A percentile compares a stretch with the other conserved stretches of the same genome.
These are phyloP conservation scores for Phytophthora chlamydospora DNA, from an alignment of 352 stramenopile species.

Conservation along the genomic window DNA sequence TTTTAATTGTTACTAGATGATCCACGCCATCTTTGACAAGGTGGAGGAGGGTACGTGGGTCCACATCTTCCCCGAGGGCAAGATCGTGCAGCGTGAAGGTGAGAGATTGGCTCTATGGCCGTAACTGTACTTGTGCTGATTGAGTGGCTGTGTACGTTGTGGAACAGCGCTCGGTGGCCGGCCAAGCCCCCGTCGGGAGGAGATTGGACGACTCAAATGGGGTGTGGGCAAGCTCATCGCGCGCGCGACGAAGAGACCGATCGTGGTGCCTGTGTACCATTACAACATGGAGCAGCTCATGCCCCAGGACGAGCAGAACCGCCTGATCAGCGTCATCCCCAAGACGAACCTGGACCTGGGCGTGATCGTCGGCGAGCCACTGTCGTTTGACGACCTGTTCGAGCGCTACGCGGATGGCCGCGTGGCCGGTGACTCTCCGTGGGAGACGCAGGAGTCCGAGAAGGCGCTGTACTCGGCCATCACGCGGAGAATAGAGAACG, in stretches of 20 bases:
- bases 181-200: conserved; percentile 56
- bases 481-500: conserved; percentile 81
- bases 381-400: conserved; percentile 87
- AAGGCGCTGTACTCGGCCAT: conserved; percentile 86
- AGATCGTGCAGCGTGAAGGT: conserved; percentile 78
- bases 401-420: conserved; percentile 58
- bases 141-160: not conserved
- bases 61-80: conserved; percentile 90
- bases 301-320: conserved; percentile 80
- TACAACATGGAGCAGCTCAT: conserved; percentile 90
- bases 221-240: conserved; percentile 88
- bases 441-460: conserved; percentile 70
- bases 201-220: conserved; percentile 89
- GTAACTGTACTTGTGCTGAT: not conserved
- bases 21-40: conserved; percentile 81
- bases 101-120: not conserved
- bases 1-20: conserved; percentile 68
- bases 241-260: conserved; percentile 60
- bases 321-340: conserved; percentile 71
- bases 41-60: conserved; percentile 82
- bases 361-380: conserved; percentile 73
- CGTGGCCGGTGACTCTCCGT: conserved; percentile 51
- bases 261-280: conserved; percentile 89
- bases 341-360: conserved; percentile 53
- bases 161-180: conserved; percentile 69